Percentiles rank a stretch among this genome's conserved stretches.
Evolutionary conservation across 148 eudicot genomes (phyloP).

Genomic region (Polygonum maritimum): DNA sequence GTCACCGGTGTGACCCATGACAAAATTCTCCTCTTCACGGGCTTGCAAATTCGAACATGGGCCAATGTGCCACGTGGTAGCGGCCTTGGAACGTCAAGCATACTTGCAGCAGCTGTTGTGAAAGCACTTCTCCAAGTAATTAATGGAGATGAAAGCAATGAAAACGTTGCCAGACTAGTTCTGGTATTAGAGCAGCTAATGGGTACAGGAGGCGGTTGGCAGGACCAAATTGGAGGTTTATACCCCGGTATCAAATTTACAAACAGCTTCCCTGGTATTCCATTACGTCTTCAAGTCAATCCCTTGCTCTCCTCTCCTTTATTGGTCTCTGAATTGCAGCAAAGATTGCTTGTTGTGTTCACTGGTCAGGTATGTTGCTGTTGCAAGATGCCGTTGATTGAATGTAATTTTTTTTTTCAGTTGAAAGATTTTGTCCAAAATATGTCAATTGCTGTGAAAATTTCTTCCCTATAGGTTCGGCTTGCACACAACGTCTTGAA

Average conservation of each 20-base stretch:
- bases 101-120: conserved; percentile 96
- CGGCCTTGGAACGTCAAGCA: conserved; percentile 97
- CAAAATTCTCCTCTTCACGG: conserved; percentile 34
- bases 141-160: conserved; percentile 65
- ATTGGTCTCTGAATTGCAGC: conserved; percentile 54
- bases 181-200: conserved; percentile 92
- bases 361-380: conserved; percentile 77
- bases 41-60: conserved; percentile 76
- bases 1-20: conserved; percentile 61
- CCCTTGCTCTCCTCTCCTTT: conserved; percentile 68
- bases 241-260: conserved; percentile 89
- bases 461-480: conserved; percentile 46
- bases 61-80: conserved; percentile 98
- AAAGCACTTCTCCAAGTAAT: conserved; percentile 81
- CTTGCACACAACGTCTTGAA: conserved; percentile 91
- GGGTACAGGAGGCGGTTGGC: conserved; percentile 99
- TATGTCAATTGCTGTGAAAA: not conserved
- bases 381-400: too few species aligned
- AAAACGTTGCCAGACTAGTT: conserved; percentile 84
- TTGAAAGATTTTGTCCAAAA: too few species aligned
- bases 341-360: conserved; percentile 84
- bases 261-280: conserved; percentile 87
- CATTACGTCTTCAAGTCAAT: conserved; percentile 81
- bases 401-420: too few species aligned
- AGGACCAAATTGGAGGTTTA: conserved; percentile 94